Evolutionary conservation across 768 basidiomycete species (phyloP), one percentile per base, ranked within the genome.

Genomic region (Cubamyces lactineus): DNA sequence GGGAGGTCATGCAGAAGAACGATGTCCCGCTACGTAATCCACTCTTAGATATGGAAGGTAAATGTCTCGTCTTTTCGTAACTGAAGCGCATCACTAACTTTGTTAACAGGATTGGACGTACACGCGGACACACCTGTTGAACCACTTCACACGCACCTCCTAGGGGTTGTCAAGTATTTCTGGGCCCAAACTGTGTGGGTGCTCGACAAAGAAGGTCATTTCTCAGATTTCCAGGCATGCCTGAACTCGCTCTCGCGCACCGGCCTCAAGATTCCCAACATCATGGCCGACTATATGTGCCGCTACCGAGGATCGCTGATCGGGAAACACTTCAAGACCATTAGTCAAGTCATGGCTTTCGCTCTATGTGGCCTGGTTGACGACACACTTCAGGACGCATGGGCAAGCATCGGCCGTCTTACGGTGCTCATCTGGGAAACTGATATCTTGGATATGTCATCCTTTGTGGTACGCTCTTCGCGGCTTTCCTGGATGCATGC

Each of bases 131-230:
- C 71, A 0, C 75, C 72, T 0, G 74, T 69, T 0, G 71, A 78
- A 46, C 71, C 75, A 0, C 67, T 78, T 0, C 77, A 78, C 28
- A 77, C 70, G 0, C 65, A 74, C 3, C 68, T 77, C 1, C 69
- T 78, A 1, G 73, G 76, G 9, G 51, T 75, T 3, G 64, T 76
- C 15, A 78, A 77, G 43, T 78, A 78, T 28, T 71, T 72, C 28
- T 78, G 72, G 69, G 69, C 53, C 0, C 70, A 74, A n/a, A 72
- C 64, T 0, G 30, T 62, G 15, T 69, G 40, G 15, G 47, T 73
- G 0, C 67, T 76, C 1, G 70, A 73, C 5, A 73, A 73, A 46
- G 19, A 19, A 0, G 57, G 73, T 1, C 19, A 59, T 0, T 56
- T 76, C 1, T 9, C 23, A 0, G 23, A 53, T 0, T 75, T 78